phyloP scores from a whole-genome alignment of 768 basidiomycete species.

The Hebeloma cylindrosporum region DNA sequence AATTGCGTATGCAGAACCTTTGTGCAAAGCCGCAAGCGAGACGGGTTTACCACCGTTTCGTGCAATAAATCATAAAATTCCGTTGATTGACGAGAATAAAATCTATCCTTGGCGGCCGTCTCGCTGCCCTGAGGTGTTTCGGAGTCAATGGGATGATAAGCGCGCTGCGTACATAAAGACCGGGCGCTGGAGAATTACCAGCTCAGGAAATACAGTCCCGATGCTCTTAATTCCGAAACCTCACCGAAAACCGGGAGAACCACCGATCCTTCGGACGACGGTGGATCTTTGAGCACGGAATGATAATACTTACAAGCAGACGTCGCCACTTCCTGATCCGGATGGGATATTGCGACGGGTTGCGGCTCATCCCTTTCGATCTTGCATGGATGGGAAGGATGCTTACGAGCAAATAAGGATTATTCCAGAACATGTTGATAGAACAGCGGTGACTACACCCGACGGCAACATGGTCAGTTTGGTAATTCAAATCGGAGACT shows the following conservation, averaged over 20 bases:
- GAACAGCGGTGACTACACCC: slow-evolving; percentile 32
- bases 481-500: slow-evolving; percentile 34
- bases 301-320: slow-evolving; percentile 33
- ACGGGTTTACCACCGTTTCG: slow-evolving; percentile 34
- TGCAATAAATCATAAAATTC: slow-evolving; percentile 41
- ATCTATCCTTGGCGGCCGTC: slow-evolving; percentile 33
- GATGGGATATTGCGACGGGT: slow-evolving; percentile 25
- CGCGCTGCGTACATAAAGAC: slow-evolving; percentile 24
- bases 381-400: slow-evolving; percentile 32
- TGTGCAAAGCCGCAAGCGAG: slow-evolving; percentile 26
- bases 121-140: slow-evolving; percentile 34
- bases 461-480: slow-evolving; percentile 44
- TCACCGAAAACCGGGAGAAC: slow-evolving; percentile 3
- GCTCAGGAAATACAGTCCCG: slow-evolving; percentile 30
- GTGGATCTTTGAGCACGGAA: slow-evolving; percentile 35
- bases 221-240: slow-evolving; percentile 32
- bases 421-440: slow-evolving; percentile 26
- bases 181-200: slow-evolving; percentile 28
- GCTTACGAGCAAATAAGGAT: slow-evolving; percentile 40
- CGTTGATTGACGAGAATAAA: slow-evolving; percentile 32
- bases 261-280: slow-evolving; percentile 23
- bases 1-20: slow-evolving; percentile 19
- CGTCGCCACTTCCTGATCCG: slow-evolving; percentile 27
- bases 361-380: slow-evolving; percentile 20
- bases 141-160: slow-evolving; percentile 26